These are phyloP conservation scores for Backusella luteola DNA, from an alignment of 192 early-diverging fungal genomes.

Conservation along the genomic window DNA sequence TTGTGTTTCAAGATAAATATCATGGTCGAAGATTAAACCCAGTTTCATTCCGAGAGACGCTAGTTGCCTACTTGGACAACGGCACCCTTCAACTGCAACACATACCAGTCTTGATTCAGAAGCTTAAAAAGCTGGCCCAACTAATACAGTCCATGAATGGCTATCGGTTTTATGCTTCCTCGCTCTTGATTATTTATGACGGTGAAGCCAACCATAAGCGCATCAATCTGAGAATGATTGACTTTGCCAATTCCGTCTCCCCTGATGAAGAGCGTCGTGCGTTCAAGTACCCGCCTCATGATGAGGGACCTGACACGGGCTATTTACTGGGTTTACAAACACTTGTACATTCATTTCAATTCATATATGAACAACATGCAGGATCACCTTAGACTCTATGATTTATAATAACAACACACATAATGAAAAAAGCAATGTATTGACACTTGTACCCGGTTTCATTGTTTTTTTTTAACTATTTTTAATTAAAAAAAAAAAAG, in stretches of 20 bases:
- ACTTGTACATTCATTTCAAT: constrained; percentile 65
- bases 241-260: constrained; percentile 91
- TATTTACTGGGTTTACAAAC: constrained; percentile 76
- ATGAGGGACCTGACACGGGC: constrained; percentile 63
- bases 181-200: constrained; percentile 91
- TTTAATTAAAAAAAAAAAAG: neutral
- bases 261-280: constrained; percentile 33
- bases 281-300: constrained; percentile 43
- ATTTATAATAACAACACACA: neutral
- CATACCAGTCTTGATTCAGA: constrained; percentile 79
- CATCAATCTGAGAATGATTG: constrained; percentile 91
- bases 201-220: constrained; percentile 48
- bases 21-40: constrained; percentile 84
- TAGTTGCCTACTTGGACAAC: constrained; percentile 86
- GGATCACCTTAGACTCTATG: neutral
- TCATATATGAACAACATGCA: constrained; percentile 48
- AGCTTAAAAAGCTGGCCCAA: constrained; percentile 70
- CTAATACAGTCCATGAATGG: constrained; percentile 74
- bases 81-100: constrained; percentile 69
- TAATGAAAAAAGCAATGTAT: neutral
- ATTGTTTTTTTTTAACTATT: neutral
- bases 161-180: constrained; percentile 91
- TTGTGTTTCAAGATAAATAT: constrained; percentile 94
- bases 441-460: neutral
- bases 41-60: constrained; percentile 72